Percentiles rank a stretch among this genome's conserved stretches.
Conservation (phyloP, 2,329 filamentous ascomycete genomes). For the Penicillium sp. region DNA sequence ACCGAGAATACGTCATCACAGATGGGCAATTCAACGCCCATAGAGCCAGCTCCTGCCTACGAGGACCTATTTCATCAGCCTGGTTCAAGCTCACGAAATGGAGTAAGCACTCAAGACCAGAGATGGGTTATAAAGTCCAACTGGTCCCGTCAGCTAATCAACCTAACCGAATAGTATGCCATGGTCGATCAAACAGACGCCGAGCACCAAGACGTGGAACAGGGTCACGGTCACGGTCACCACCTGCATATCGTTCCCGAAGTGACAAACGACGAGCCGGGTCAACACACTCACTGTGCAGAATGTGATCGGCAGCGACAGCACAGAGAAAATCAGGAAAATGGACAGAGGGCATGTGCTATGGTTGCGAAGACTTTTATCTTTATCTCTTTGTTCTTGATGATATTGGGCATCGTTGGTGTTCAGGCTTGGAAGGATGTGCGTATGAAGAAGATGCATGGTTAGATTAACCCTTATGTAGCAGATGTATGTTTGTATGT, state of each 20-base stretch:
- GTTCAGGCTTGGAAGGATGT: slow-evolving; percentile 4
- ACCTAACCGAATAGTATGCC: neutral
- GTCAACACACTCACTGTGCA: slow-evolving; percentile 16
- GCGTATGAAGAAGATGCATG: neutral
- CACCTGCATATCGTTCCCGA: neutral
- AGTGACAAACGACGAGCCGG: neutral
- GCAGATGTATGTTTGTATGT: no score
- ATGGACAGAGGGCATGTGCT: neutral
- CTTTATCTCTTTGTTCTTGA: slow-evolving; percentile 10
- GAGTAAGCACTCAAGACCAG: slow-evolving; percentile 1
- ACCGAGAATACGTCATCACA: neutral
- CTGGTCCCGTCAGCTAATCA: neutral
- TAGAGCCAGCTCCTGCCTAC: slow-evolving; percentile 13
- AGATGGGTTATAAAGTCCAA: neutral
- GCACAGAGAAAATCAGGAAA: slow-evolving; percentile 6
- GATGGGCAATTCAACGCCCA: slow-evolving; percentile 1
- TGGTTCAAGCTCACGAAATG: slow-evolving; percentile 5
- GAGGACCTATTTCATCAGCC: slow-evolving; percentile 14
- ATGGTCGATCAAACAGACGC: slow-evolving; percentile 4
- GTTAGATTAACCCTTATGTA: neutral
- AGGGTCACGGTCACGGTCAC: neutral
- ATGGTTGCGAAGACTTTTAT: slow-evolving; percentile 16
- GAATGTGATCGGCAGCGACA: slow-evolving; percentile 17
- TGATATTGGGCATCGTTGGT: slow-evolving; percentile 14
- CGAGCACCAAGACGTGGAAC: neutral